Evolutionary conservation across 2,329 filamentous ascomycete species (phyloP), one percentile per base, ranked within the genome.

Genomic region (Trichophyton simii): DNA sequence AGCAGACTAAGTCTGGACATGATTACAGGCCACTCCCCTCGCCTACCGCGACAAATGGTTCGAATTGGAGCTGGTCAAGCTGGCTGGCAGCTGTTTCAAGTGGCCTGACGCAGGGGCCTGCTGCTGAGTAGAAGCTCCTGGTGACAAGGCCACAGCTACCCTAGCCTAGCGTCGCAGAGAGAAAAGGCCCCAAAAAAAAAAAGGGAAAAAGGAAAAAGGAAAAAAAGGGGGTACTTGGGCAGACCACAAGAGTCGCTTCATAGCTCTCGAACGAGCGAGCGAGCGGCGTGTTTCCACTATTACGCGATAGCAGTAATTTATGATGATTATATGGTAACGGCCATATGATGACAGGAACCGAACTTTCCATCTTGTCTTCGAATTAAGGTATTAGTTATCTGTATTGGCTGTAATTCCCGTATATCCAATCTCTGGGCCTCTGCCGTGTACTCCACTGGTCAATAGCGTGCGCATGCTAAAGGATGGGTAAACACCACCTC

Each of bases 61-160:
- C 34, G 3, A 38, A 38, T 13, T 4, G 34, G 34, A 38, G 34
- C 34, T 38, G 34, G 34, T 38, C 11, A 13, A 38, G 34, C 3
- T 38, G 34, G 34, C 15, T 18, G 22, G 15, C 50, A 55, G 50
- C 50, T 22, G 22, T 55, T 55, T 28, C 41, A 44, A 44, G 41
- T 44, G 41, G 41, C 41, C 52, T 55, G 52, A 18, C 31, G 28
- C 52, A 55, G 52, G 28, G 28, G 28, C 31, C 52, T 34, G 28
- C n/a, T 7, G 4, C n/a, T 7, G 4, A 18, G 20, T 8, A 0
- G 20, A 36, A 36, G 28, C 52, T 55, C 7, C 58, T 38, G 41
- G 36, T 22, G 36, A 59, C 58, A 59, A 59, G 58, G 41, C 42
- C 44, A 59, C 58, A 59, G 58, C 58, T 59, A 59, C 58, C 58